Evolutionary conservation across 2,329 filamentous ascomycete genomes (phyloP).

Genomic region (Talaromyces sp.): DNA sequence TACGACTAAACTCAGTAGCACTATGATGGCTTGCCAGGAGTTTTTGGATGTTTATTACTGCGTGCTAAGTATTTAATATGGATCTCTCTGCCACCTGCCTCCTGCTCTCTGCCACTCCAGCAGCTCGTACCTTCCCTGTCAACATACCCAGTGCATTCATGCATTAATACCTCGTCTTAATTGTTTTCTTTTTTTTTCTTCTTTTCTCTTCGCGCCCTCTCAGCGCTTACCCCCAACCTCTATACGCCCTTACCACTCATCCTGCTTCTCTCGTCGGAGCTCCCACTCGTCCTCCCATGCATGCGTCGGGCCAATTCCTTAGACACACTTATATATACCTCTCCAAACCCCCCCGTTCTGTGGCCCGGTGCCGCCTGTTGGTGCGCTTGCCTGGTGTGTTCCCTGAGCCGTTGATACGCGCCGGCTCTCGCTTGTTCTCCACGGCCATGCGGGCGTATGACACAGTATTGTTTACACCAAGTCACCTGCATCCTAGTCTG

Average conservation of each 20-base stretch:
- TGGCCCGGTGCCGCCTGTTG: constrained; percentile 3
- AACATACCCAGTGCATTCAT: neutral
- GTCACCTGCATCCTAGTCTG: neutral
- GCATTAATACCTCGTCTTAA: constrained; percentile 4
- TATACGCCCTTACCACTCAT: neutral
- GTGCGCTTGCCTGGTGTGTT: neutral
- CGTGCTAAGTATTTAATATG: neutral
- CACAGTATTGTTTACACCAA: neutral
- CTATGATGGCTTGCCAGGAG: neutral
- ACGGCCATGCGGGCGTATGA: neutral
- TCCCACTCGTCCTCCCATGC: neutral
- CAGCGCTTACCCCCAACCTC: neutral
- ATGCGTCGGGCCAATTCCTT: neutral
- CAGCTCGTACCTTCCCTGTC: constrained; percentile 1
- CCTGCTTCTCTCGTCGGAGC: neutral
- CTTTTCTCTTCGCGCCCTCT: neutral
- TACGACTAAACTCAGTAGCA: neutral
- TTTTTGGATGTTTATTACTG: neutral
- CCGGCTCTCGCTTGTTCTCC: constrained; percentile 6
- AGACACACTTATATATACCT: neutral
- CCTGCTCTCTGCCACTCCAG: neutral
- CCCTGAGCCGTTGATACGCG: constrained; percentile 7
- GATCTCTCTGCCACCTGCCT: neutral
- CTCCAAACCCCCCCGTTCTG: neutral
- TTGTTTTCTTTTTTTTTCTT: neutral